These are phyloP conservation scores for Erucastrum elatum DNA, from an alignment of 345 rosid genomes.

Conservation along the genomic window DNA sequence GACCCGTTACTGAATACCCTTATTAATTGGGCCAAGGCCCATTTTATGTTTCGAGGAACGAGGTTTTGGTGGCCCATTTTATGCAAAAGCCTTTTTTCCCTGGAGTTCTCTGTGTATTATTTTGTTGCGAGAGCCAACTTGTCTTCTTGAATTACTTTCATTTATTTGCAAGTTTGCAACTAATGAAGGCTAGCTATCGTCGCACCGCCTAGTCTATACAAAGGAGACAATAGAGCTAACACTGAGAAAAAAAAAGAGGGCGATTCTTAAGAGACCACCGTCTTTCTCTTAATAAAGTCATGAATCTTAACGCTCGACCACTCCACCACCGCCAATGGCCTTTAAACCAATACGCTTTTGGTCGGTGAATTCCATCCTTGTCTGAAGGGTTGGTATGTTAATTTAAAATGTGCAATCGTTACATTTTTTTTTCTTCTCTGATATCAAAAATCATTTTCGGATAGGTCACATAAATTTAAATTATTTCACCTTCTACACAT, in stretches of 20 bases:
- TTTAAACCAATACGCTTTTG: no score
- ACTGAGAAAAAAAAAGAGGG: no score
- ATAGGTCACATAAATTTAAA: no score
- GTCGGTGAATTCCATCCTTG: no score
- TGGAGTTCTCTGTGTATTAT: neutral
- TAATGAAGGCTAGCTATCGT: no score
- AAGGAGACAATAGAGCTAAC: neutral
- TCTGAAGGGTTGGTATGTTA: no score
- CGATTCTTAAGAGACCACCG: neutral
- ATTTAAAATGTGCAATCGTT: no score
- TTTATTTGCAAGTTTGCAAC: neutral
- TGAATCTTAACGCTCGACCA: neutral
- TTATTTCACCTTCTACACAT: no score
- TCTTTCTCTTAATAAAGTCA: neutral
- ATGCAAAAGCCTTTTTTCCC: neutral
- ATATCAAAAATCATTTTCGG: no score
- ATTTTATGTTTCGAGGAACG: neutral
- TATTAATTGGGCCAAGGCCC: slow-evolving; percentile 2
- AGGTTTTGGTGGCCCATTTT: neutral
- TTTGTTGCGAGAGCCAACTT: neutral
- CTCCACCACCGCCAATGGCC: no score
- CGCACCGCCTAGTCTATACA: neutral
- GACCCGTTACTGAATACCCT: slow-evolving; percentile 8
- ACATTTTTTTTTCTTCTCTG: no score
- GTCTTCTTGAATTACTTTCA: neutral